phyloP scores from a whole-genome alignment of 768 basidiomycete genomes.

The Trametopsis cervina region DNA sequence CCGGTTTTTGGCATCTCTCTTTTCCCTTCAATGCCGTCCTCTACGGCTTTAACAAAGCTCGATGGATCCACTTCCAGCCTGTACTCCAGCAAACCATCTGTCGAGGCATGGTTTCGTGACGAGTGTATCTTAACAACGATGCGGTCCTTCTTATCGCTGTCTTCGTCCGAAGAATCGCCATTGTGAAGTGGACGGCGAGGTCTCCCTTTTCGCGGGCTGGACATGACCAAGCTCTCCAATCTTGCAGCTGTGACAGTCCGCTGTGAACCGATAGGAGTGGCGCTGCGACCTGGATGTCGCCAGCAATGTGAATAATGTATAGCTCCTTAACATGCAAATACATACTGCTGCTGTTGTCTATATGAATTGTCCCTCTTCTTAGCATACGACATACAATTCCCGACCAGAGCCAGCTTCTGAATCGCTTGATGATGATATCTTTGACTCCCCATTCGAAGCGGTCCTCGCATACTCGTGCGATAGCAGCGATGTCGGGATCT shows the following conservation, averaged over 20 bases:
- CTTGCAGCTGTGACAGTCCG: background rate
- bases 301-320: too few relatives aligned
- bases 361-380: constrained; percentile 52
- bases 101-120: constrained; percentile 58
- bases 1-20: constrained; percentile 28
- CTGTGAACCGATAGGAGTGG: background rate
- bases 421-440: constrained; percentile 76
- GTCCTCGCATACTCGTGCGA: constrained; percentile 77
- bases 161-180: background rate
- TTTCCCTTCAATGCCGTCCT: constrained; percentile 58
- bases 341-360: constrained; percentile 26
- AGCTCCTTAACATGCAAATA: too few relatives aligned
- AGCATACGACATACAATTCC: constrained; percentile 58
- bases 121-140: constrained; percentile 65
- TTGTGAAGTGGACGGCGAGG: background rate
- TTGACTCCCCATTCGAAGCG: constrained; percentile 92
- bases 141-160: constrained; percentile 12
- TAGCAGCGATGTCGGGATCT: constrained; percentile 63
- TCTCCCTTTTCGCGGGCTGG: background rate
- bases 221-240: background rate
- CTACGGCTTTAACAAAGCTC: constrained; percentile 56
- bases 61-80: constrained; percentile 70
- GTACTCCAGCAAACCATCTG: constrained; percentile 70
- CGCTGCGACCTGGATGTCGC: background rate
- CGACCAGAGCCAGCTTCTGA: constrained; percentile 75